A percentile compares a stretch with the other conserved stretches of the same genome.
Evolutionary conservation across 192 early-diverging fungal genomes (phyloP).

Genomic region (Umbelopsis sp.): DNA sequence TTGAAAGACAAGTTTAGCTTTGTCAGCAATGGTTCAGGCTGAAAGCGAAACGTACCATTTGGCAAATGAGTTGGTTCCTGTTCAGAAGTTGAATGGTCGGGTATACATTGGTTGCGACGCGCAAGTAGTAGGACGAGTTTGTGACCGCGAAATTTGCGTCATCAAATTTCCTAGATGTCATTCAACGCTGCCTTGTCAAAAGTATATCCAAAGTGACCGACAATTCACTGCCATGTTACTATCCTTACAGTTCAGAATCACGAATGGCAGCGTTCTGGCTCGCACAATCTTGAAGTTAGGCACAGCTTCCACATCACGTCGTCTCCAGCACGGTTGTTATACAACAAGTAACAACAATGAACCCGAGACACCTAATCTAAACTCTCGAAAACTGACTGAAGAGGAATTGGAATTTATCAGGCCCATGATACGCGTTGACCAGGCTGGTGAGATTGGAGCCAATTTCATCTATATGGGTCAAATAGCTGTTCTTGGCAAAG

Average conservation of each 20-base stretch:
- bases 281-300: neutral
- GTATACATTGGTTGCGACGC: constrained; percentile 3
- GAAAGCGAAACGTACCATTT: neutral
- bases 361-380: neutral
- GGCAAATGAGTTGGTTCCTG: neutral
- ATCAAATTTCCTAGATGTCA: neutral
- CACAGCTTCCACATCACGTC: neutral
- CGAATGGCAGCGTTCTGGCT: neutral
- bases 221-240: neutral
- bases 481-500: constrained; percentile 71
- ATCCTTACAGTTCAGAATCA: neutral
- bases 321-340: neutral
- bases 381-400: constrained; percentile 34
- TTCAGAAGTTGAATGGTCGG: neutral
- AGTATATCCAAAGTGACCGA: neutral
- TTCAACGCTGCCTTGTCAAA: neutral
- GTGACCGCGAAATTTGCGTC: constrained; percentile 15
- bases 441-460: constrained; percentile 95
- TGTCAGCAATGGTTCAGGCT: neutral
- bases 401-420: constrained; percentile 62
- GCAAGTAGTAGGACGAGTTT: neutral
- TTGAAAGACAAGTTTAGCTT: neutral
- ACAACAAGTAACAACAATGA: neutral
- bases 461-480: constrained; percentile 98
- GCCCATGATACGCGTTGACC: constrained; percentile 92